A percentile compares a stretch with the other conserved stretches of the same genome.
Conservation (phyloP, 106 monocot species). For the Allium sativum region DNA sequence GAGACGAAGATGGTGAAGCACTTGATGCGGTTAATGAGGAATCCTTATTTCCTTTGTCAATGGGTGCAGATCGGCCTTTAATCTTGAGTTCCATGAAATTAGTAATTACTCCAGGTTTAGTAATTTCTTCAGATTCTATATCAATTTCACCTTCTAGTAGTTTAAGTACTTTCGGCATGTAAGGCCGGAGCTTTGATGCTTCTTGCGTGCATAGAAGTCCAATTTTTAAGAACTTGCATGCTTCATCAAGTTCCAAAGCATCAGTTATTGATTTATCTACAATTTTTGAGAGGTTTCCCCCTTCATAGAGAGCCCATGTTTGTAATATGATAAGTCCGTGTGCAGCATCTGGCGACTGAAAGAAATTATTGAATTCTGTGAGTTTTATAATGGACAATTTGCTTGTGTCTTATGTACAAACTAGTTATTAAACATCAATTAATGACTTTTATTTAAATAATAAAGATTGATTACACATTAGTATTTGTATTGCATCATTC, state of each 20-base stretch:
- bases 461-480: no score
- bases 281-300: background rate
- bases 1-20: background rate
- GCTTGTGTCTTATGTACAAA: no score
- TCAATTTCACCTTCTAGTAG: slow-evolving; percentile 4
- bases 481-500: no score
- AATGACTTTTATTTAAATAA: no score
- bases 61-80: background rate
- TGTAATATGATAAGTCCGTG: slow-evolving; percentile 1
- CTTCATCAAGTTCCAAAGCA: slow-evolving; percentile 1
- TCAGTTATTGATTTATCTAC: slow-evolving; percentile 3
- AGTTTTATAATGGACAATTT: no score
- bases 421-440: no score
- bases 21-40: background rate
- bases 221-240: slow-evolving; percentile 13
- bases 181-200: slow-evolving; percentile 5
- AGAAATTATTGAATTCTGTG: no score
- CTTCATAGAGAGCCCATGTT: slow-evolving; percentile 4
- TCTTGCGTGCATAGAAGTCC: slow-evolving; percentile 16
- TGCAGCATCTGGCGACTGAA: background rate
- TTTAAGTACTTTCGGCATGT: slow-evolving; percentile 5
- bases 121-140: slow-evolving; percentile 1
- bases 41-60: background rate
- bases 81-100: slow-evolving; percentile 10
- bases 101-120: slow-evolving; percentile 6